Conservation (phyloP, 306 rosid genomes). For the Quercus glauca region DNA sequence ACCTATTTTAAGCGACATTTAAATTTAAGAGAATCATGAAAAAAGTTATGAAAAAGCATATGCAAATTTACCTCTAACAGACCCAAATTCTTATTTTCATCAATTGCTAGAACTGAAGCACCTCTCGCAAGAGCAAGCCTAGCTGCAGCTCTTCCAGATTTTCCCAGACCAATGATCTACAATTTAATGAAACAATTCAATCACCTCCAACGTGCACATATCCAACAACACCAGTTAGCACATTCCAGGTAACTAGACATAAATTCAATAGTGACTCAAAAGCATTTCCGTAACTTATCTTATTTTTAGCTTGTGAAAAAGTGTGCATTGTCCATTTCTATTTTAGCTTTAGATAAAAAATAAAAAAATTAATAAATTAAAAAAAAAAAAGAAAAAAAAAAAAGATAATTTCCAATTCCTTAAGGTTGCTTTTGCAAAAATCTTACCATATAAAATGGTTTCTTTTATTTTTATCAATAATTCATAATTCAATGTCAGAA, state of each 20-base stretch:
- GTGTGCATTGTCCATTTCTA: too few species aligned
- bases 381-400: too few species aligned
- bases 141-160: slow-evolving; percentile 32
- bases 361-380: too few species aligned
- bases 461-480: too few species aligned
- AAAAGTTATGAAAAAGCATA: not conserved
- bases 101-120: slow-evolving; percentile 32
- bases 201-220: not conserved
- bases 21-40: not conserved
- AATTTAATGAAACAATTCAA: not conserved
- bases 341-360: too few species aligned
- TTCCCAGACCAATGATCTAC: slow-evolving; percentile 36
- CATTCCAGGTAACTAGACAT: not conserved
- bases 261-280: not conserved
- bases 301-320: not conserved
- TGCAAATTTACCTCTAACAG: slow-evolving; percentile 15
- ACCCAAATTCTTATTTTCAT: slow-evolving; percentile 17
- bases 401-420: too few species aligned
- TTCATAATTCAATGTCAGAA: too few species aligned
- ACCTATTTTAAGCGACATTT: not conserved
- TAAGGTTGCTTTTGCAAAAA: too few species aligned
- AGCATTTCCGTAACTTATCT: not conserved
- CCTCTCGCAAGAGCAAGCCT: slow-evolving; percentile 37
- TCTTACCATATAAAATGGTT: too few species aligned
- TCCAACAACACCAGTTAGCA: not conserved